Conservation (phyloP, 2,329 filamentous ascomycete species). For the Rhexocercosporidium sp. region DNA sequence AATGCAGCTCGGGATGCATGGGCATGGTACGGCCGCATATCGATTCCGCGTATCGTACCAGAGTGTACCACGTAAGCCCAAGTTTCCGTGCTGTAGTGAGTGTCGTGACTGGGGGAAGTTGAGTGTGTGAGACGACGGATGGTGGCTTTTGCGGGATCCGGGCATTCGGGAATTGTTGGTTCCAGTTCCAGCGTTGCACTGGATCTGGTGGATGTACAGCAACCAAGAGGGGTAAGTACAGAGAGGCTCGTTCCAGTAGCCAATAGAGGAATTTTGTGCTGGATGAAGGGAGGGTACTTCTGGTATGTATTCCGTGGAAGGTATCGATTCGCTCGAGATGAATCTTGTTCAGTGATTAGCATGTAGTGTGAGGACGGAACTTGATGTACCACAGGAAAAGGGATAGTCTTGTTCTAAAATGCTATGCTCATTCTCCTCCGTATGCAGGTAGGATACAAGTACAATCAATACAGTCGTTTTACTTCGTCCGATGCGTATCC, state of each 20-base stretch:
- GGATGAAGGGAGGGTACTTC: too few relatives aligned
- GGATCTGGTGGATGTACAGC: not conserved
- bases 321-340: too few relatives aligned
- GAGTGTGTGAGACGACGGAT: too few relatives aligned
- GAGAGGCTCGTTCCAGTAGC: not conserved
- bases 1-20: not conserved
- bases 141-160: not conserved
- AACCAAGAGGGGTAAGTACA: not conserved
- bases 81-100: not conserved
- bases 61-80: not conserved
- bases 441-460: constrained; percentile 11
- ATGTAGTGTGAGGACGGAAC: too few relatives aligned
- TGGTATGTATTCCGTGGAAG: too few relatives aligned
- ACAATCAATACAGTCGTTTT: constrained; percentile 14
- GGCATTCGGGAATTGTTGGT: not conserved
- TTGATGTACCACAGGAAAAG: too few relatives aligned
- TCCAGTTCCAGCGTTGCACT: too few relatives aligned
- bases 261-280: not conserved
- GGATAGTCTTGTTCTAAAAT: not conserved
- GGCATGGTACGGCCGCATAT: not conserved
- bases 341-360: too few relatives aligned
- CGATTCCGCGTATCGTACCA: too few relatives aligned
- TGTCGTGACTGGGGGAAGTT: too few relatives aligned
- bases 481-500: not conserved
- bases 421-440: constrained; percentile 5